Base-by-base conservation (phyloP, 2,329 filamentous ascomycete genomes). In the Falciphora oryzae region DNA sequence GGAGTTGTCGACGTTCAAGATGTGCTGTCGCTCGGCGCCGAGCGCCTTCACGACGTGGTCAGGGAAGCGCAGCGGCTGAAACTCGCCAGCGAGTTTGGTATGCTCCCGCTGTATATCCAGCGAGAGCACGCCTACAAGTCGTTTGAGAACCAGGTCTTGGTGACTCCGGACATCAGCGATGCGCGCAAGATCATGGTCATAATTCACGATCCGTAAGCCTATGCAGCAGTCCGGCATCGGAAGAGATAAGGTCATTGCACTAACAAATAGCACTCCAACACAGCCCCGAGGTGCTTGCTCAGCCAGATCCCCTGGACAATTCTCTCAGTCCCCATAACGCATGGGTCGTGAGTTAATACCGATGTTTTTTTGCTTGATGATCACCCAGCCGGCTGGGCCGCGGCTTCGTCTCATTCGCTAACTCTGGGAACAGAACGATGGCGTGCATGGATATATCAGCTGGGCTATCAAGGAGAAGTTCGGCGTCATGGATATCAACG, bases 401-500 rank as follows among this genome's bases (percentile, higher is more conserved):
- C 44, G 3, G 18, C 16, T 50, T 50, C 5, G 16, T 22, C 16
- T 50, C 10, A 4, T 10, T 11, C 44, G n/a, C 44, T 53, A 53
- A 53, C 44, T 3, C 22, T 14, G 8, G 22, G 7, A 22, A 18
- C 62, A 97, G 93, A 87, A 91, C 78, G 93, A 98, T 81, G 85
- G 87, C 61, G 84, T 93, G 60, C 87, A 88, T 72, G 85, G 87
- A 32, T 97, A 97, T 74, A 86, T 97, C 68, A 87, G 90, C 66
- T 97, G 93, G 92, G 92, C 92, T 0, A 76, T 88, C 27, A 78
- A 83, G n/a, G 84, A 92, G 65, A 86, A 84, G 22, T 96, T 94
- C 71, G 92, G 88, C 1, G 86, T 98, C 28, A 90, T 99, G 70
- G 95, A 99, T 74, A 85, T 97, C 65, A 98, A 98, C 69, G 84